Evolutionary conservation across 768 basidiomycete species (phyloP).

Genomic region (Suillus fuscotomentosus): DNA sequence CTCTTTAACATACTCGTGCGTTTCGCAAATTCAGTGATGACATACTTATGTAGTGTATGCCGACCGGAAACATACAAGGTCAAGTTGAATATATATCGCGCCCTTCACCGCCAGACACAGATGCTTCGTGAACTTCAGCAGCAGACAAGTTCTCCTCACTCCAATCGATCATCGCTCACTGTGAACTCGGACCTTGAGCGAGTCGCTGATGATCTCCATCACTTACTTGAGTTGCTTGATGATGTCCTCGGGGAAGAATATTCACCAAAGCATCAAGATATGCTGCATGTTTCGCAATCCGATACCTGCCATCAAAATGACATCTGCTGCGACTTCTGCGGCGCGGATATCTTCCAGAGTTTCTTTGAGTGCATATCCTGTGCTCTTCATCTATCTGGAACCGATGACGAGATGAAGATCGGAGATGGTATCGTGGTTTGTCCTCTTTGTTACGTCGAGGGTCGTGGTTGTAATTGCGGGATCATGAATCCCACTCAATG

Average conservation of each 20-base stretch:
- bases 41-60: constrained; percentile 57
- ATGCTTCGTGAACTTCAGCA: constrained; percentile 9
- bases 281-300: constrained; percentile 30
- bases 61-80: constrained; percentile 75
- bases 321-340: constrained; percentile 75
- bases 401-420: constrained; percentile 16
- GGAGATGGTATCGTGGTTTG: constrained; percentile 58
- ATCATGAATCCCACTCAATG: constrained; percentile 62
- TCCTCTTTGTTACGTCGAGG: constrained; percentile 73
- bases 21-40: constrained; percentile 1
- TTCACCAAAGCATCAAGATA: constrained; percentile 20
- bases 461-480: constrained; percentile 66
- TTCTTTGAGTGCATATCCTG: constrained; percentile 71
- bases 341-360: constrained; percentile 77
- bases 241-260: constrained; percentile 51
- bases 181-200: neutral
- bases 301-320: constrained; percentile 20
- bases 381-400: constrained; percentile 18
- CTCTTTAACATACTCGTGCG: neutral
- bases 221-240: constrained; percentile 45
- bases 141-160: neutral
- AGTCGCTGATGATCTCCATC: constrained; percentile 24
- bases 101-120: constrained; percentile 39
- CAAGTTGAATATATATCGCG: constrained; percentile 61
- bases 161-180: neutral